These are phyloP conservation scores for Selaginella tamariscina DNA, from an alignment of 75 land plant genomes.

Conservation along the genomic window DNA sequence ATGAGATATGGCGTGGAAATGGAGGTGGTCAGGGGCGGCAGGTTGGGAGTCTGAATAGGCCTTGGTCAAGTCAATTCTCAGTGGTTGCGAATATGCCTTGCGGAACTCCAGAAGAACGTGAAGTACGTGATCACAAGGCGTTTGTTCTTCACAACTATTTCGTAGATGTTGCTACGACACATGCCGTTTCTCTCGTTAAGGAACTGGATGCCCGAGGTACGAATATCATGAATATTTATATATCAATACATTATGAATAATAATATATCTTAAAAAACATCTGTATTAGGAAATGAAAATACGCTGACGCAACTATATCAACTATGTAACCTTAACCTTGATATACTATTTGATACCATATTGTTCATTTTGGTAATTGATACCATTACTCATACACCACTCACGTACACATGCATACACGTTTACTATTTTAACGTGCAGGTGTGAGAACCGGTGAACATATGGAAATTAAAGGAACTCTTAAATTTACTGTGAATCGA, in stretches of 20 bases:
- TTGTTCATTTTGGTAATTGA: no score
- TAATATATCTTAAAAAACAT: neutral
- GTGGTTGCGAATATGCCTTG: neutral
- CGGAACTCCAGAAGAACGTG: neutral
- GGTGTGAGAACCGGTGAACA: no score
- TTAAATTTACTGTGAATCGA: slow-evolving; percentile 40
- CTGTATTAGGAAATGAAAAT: neutral
- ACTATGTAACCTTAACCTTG: no score
- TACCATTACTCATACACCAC: no score
- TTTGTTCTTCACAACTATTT: slow-evolving; percentile 1
- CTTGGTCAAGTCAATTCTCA: neutral
- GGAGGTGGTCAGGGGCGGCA: slow-evolving; percentile 4
- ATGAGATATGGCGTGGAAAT: neutral
- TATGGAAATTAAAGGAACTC: slow-evolving; percentile 42
- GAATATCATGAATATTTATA: no score
- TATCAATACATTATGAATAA: neutral
- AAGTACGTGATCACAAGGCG: neutral
- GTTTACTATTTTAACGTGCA: no score
- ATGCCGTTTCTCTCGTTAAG: neutral
- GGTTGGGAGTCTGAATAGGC: neutral
- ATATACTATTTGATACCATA: no score
- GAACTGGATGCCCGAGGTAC: neutral
- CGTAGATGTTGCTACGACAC: neutral
- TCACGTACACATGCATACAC: no score
- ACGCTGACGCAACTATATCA: neutral